These are phyloP conservation scores for Xylariaceae sp. DNA, from an alignment of 2,329 filamentous ascomycete species.

Conservation along the genomic window DNA sequence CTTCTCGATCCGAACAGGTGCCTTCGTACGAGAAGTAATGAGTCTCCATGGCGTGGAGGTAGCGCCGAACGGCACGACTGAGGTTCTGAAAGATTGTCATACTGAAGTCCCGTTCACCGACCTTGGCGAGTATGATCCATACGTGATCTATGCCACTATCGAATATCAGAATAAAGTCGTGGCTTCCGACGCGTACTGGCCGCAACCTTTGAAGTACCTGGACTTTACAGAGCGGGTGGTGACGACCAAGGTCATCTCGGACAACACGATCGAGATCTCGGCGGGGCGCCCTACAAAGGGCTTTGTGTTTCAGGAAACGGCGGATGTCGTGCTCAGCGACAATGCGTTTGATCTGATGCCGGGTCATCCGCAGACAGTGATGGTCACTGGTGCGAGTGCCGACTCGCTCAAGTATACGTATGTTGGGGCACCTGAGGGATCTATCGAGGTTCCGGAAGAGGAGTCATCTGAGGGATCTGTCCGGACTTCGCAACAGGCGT, in stretches of 20 bases:
- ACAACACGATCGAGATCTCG: slow-evolving; percentile 29
- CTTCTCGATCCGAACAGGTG: slow-evolving; percentile 39
- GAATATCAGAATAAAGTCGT: slow-evolving; percentile 34
- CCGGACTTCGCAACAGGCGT: too few relatives aligned
- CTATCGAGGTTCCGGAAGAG: slow-evolving; percentile 7
- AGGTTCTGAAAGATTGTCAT: slow-evolving; percentile 34
- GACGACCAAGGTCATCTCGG: slow-evolving; percentile 27
- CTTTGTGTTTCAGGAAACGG: slow-evolving; percentile 47
- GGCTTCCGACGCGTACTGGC: slow-evolving; percentile 52
- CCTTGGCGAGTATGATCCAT: slow-evolving; percentile 37
- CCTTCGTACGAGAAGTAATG: slow-evolving; percentile 31
- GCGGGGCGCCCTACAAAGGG: slow-evolving; percentile 50
- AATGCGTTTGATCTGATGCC: slow-evolving; percentile 56
- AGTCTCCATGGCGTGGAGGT: slow-evolving; percentile 24
- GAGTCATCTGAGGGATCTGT: too few relatives aligned
- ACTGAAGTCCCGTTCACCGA: slow-evolving; percentile 29
- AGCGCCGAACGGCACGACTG: slow-evolving; percentile 37
- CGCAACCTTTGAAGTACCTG: slow-evolving; percentile 57
- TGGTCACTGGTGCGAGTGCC: slow-evolving; percentile 21
- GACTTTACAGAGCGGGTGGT: slow-evolving; percentile 44
- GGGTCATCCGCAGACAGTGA: slow-evolving; percentile 33
- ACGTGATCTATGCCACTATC: slow-evolving; percentile 45
- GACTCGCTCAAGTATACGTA: slow-evolving; percentile 26
- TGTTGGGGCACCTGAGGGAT: slow-evolving; percentile 25
- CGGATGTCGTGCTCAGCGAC: slow-evolving; percentile 45